A percentile compares a stretch with the other conserved stretches of the same genome.
phyloP scores from a whole-genome alignment of 2,329 filamentous ascomycete genomes.

The Capronia coronata region DNA sequence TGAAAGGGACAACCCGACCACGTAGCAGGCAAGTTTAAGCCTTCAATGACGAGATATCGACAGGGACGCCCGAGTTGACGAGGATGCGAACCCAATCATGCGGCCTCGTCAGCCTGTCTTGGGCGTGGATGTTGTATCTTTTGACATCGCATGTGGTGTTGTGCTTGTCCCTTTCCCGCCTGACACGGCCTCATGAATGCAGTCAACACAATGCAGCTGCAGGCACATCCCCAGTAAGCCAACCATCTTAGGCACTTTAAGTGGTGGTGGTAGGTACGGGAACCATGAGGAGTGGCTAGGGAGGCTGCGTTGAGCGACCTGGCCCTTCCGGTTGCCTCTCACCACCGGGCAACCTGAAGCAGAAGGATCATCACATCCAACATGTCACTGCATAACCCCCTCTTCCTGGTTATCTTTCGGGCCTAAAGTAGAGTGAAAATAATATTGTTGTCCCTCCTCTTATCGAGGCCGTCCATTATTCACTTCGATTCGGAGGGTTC shows the following conservation, averaged over 20 bases:
- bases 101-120: neutral
- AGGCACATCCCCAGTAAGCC: neutral
- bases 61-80: neutral
- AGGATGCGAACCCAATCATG: neutral
- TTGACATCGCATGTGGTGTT: neutral
- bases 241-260: neutral
- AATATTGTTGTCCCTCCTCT: neutral
- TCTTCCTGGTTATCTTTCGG: neutral
- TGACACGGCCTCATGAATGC: neutral
- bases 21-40: too few relatives aligned
- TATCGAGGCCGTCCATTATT: neutral
- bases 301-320: neutral
- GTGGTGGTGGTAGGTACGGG: neutral
- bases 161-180: neutral
- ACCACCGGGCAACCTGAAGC: conserved; percentile 4
- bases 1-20: too few relatives aligned
- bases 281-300: neutral
- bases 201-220: neutral
- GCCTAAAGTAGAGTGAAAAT: neutral
- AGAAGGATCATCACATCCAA: conserved; percentile 4
- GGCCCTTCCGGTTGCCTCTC: conserved; percentile 7
- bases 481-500: neutral
- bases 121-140: neutral
- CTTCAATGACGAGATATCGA: neutral
- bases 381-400: neutral